A percentile compares a stretch with the other conserved stretches of the same genome.
phyloP scores from a whole-genome alignment of 352 stramenopile genomes.

The Phytopythium sindhum region DNA sequence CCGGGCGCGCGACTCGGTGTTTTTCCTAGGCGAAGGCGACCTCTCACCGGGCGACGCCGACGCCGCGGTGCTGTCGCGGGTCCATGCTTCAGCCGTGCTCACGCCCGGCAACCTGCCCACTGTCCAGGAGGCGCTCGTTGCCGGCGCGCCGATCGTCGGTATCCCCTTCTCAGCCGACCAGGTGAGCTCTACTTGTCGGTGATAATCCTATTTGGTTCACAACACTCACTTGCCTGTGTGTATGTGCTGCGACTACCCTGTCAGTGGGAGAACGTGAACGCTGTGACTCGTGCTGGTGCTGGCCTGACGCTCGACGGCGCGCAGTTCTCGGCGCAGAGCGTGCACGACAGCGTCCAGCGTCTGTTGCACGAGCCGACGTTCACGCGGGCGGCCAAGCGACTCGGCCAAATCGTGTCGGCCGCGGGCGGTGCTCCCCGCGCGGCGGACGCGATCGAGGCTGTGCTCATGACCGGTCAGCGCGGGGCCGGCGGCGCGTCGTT shows the following conservation, averaged over 20 bases:
- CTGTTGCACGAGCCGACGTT: slow-evolving; percentile 44
- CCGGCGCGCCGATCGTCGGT: slow-evolving; percentile 59
- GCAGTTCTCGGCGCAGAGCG: slow-evolving; percentile 28
- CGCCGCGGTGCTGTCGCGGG: slow-evolving; percentile 32
- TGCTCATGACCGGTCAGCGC: slow-evolving; percentile 11
- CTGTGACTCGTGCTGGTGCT: slow-evolving; percentile 49
- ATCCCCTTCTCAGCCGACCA: slow-evolving; percentile 76
- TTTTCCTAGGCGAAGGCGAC: slow-evolving; percentile 44
- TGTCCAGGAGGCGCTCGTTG: slow-evolving; percentile 58
- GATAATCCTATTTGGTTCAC: not conserved
- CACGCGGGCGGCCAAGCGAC: slow-evolving; percentile 28
- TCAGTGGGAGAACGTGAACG: slow-evolving; percentile 63
- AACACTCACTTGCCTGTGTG: not conserved
- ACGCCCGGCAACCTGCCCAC: slow-evolving; percentile 53
- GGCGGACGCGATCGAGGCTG: slow-evolving; percentile 49
- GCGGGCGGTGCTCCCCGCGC: slow-evolving; percentile 50
- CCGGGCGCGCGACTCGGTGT: slow-evolving; percentile 38
- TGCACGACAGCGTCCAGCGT: slow-evolving; percentile 29
- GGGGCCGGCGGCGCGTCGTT: slow-evolving; percentile 48
- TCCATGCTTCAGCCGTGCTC: slow-evolving; percentile 44
- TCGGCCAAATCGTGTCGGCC: slow-evolving; percentile 61
- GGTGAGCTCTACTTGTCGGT: slow-evolving; percentile 15
- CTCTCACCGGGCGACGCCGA: slow-evolving; percentile 27
- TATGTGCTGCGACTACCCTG: not conserved
- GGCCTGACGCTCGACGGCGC: slow-evolving; percentile 35